Percentiles rank a stretch among this genome's conserved stretches.
Evolutionary conservation across 2,329 filamentous ascomycete genomes (phyloP).

Genomic region (Xylariaceae sp.): DNA sequence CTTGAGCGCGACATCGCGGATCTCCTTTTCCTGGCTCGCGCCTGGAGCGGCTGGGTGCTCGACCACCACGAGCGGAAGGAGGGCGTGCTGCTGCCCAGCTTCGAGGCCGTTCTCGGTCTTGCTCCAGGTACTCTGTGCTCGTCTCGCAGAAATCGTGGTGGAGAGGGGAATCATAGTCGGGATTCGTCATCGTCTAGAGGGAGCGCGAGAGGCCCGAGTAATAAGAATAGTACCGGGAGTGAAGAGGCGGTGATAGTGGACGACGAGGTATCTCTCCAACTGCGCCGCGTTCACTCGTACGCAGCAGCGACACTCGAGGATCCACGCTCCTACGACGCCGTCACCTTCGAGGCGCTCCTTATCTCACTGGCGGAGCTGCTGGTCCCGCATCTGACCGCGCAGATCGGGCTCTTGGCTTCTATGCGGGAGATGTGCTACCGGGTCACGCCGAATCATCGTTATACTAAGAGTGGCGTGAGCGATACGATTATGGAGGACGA

Average conservation of each 20-base stretch:
- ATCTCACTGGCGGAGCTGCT: slow-evolving; percentile 9
- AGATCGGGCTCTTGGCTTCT: slow-evolving; percentile 9
- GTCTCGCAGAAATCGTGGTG: too few relatives aligned
- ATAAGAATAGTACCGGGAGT: neutral
- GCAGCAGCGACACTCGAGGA: slow-evolving; percentile 10
- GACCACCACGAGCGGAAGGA: slow-evolving; percentile 31
- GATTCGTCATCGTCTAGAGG: neutral
- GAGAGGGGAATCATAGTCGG: too few relatives aligned
- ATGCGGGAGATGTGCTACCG: slow-evolving; percentile 17
- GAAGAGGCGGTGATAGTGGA: slow-evolving; percentile 2
- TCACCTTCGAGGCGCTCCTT: slow-evolving; percentile 7
- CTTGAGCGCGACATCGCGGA: slow-evolving; percentile 27
- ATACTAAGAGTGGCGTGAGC: too few relatives aligned
- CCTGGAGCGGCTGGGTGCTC: slow-evolving; percentile 28
- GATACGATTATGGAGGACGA: too few relatives aligned
- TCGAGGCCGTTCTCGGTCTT: slow-evolving; percentile 23
- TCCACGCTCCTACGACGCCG: slow-evolving; percentile 7
- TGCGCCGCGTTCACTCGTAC: slow-evolving; percentile 15
- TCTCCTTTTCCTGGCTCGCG: slow-evolving; percentile 29
- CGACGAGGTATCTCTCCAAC: slow-evolving; percentile 7
- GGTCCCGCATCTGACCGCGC: slow-evolving; percentile 14
- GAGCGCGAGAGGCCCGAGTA: neutral
- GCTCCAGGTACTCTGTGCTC: slow-evolving; percentile 17
- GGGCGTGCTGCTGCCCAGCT: slow-evolving; percentile 27
- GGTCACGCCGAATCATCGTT: neutral